Evolutionary conservation across 2,329 filamentous ascomycete species (phyloP).

Genomic region (Xylariaceae sp.): DNA sequence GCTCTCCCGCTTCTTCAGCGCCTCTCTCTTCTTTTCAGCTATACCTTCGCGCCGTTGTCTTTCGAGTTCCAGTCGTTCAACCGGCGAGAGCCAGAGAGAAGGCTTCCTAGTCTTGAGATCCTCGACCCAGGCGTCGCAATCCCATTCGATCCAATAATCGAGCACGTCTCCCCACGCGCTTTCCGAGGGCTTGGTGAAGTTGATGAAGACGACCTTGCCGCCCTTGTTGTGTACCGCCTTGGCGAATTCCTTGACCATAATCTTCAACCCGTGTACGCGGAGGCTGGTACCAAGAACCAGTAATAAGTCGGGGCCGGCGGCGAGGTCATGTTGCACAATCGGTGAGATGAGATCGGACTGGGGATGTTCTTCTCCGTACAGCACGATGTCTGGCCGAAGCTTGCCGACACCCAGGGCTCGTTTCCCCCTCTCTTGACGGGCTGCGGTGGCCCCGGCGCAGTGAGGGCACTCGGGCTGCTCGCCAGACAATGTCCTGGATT

Average conservation of each 20-base stretch:
- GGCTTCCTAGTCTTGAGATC: constrained; percentile 56
- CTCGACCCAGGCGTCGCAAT: constrained; percentile 67
- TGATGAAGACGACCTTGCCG: constrained; percentile 67
- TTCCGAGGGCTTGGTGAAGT: constrained; percentile 65
- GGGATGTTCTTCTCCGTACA: constrained; percentile 70
- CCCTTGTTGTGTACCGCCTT: constrained; percentile 63
- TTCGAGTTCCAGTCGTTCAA: constrained; percentile 35
- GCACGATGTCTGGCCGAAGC: constrained; percentile 65
- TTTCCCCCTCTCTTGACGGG: constrained; percentile 60
- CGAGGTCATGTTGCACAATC: constrained; percentile 62
- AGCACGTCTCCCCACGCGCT: constrained; percentile 69
- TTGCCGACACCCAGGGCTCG: constrained; percentile 62
- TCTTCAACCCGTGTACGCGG: constrained; percentile 65
- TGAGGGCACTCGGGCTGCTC: constrained; percentile 62
- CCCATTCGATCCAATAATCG: constrained; percentile 70
- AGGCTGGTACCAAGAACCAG: constrained; percentile 67
- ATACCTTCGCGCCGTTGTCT: constrained; percentile 35
- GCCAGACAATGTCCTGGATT: constrained; percentile 54
- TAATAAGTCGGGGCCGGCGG: constrained; percentile 59
- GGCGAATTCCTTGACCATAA: constrained; percentile 65
- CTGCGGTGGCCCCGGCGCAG: constrained; percentile 57
- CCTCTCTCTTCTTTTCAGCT: constrained; percentile 26
- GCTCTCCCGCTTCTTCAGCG: constrained; percentile 23
- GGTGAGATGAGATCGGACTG: constrained; percentile 62
- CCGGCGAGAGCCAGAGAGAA: constrained; percentile 52